phyloP scores from a whole-genome alignment of 2,329 filamentous ascomycete genomes.

The Diaporthe citrichinensis region DNA sequence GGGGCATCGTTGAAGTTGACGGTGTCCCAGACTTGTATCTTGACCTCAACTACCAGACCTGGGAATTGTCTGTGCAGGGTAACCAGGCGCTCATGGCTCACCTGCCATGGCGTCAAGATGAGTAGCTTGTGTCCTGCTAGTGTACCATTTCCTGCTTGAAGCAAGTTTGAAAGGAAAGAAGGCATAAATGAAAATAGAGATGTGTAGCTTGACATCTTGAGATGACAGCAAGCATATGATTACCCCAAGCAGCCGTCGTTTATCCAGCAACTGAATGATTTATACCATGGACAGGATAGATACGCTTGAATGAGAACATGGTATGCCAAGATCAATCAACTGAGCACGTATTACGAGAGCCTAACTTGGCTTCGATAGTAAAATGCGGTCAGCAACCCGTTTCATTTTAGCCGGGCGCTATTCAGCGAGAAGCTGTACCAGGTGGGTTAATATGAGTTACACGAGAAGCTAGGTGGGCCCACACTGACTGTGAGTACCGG shows the following conservation, averaged over 20 bases:
- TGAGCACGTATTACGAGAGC: neutral
- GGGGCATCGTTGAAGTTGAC: constrained; percentile 44
- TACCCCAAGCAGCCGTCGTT: neutral
- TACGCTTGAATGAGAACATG: neutral
- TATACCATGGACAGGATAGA: neutral
- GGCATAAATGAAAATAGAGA: neutral
- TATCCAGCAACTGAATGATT: neutral
- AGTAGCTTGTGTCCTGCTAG: constrained; percentile 64
- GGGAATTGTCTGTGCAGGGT: constrained; percentile 57
- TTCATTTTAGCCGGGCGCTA: neutral
- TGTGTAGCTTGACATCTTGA: neutral
- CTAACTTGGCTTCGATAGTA: neutral
- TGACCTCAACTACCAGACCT: constrained; percentile 50
- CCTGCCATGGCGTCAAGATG: constrained; percentile 51
- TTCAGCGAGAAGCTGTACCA: neutral
- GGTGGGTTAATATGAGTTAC: too few relatives aligned
- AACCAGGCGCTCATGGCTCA: constrained; percentile 52
- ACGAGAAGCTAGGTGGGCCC: neutral
- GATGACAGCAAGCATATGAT: neutral
- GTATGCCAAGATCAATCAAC: neutral
- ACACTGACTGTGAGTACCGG: neutral
- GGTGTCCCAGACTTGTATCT: constrained; percentile 53
- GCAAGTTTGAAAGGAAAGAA: neutral
- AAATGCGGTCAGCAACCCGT: neutral
- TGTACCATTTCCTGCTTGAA: constrained; percentile 43